phyloP scores from a whole-genome alignment of 2,329 filamentous ascomycete genomes.

The Colletotrichum sp. region DNA sequence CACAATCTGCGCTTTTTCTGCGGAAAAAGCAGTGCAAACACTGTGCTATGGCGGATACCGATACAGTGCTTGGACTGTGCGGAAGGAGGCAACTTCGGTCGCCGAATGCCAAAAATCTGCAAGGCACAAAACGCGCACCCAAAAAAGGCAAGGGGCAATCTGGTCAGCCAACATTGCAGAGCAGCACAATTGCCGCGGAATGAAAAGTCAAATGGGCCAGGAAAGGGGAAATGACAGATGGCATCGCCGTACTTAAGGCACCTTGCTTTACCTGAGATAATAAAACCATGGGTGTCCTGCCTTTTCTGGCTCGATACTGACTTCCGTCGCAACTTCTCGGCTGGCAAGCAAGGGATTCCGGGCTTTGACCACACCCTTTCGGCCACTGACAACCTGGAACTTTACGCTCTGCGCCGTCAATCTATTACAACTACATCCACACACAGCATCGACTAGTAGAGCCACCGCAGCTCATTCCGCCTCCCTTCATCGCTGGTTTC shows the following conservation, averaged over 20 bases:
- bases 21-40: not conserved
- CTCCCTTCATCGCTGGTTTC: not conserved
- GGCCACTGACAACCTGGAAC: not conserved
- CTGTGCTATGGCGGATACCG: fast-evolving
- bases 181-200: slow-evolving; percentile 15
- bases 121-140: slow-evolving; percentile 20
- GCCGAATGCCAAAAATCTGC: slow-evolving; percentile 15
- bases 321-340: not conserved
- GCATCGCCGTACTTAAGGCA: not conserved
- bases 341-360: not conserved
- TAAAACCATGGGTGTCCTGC: not conserved
- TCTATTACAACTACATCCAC: slow-evolving; percentile 3
- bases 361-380: not conserved
- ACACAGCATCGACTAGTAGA: not conserved
- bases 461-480: not conserved
- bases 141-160: slow-evolving; percentile 12
- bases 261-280: not conserved
- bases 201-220: not conserved
- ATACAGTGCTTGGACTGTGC: not conserved
- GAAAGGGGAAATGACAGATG: not conserved
- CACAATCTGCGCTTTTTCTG: slow-evolving; percentile 2
- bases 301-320: not conserved
- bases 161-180: slow-evolving; percentile 7
- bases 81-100: not conserved
- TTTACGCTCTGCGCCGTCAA: not conserved